Evolutionary conservation across 2,329 filamentous ascomycete species (phyloP), one percentile per base, ranked within the genome.

Genomic region (Ciborinia camelliae): DNA sequence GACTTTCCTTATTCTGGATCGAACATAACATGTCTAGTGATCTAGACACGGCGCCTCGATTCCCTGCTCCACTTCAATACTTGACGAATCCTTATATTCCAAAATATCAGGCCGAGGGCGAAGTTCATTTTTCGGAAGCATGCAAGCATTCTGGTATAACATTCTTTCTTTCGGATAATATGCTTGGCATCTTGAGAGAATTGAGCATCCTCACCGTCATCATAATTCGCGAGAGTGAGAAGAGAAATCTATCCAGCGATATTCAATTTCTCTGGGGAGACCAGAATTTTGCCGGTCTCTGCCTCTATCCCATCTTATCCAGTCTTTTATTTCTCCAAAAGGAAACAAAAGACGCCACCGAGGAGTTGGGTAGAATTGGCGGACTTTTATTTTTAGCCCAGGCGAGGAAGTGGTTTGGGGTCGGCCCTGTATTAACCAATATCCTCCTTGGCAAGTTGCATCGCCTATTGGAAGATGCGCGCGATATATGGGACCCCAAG

Each of bases 1-100:
- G 59, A 12, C 59, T 62, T 18, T 52, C 47, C n/a, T 28, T 62
- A 9, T 52, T 62, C 26, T 62, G 59, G 59, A 53, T 62, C 18
- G 59, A 62, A 45, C 18, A 52, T 9, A 62, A 53, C 20, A 62
- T 62, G 59, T 20, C 39, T 28, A 62, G 59, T 23, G 47, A 62
- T 12, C 6, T 62, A 10, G 59, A 62, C 18, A 9, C 23, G 0
- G 23, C 37, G 5, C 47, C 59, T 43, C 18, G 12, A 7, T 52
- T 26, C 18, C 47, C 48, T 12, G 15, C 47, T 9, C 59, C 59
- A 28, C 5, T 52, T 62, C 47, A 32, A 20, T 20, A 41, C n/a
- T 12, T 62, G 7, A n/a, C 10, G 5, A 39, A 62, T 28, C 35
- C 45, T 20, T 62, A 52, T 32, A 28, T n/a, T 23, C 10, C 35